phyloP scores from a whole-genome alignment of 371 early-diverging fungal genomes.

The Chytridiales sp. region DNA sequence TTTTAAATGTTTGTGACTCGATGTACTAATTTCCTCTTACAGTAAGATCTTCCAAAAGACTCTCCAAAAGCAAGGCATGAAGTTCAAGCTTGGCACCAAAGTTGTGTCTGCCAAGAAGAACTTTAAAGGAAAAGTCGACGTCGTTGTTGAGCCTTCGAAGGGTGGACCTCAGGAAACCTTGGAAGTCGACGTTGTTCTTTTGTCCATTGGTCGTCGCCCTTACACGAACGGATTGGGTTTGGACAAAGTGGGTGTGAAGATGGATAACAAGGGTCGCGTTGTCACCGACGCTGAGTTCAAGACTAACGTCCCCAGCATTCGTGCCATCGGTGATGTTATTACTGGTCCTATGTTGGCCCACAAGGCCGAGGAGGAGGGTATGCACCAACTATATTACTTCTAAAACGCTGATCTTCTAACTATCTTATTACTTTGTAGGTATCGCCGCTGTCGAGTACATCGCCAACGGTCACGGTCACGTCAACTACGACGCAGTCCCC shows the following conservation, averaged over 20 bases:
- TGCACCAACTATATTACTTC: constrained; percentile 4
- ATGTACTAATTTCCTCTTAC: neutral
- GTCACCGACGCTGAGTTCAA: constrained; percentile 85
- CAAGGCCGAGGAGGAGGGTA: constrained; percentile 98
- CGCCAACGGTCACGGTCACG: constrained; percentile 89
- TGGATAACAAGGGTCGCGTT: constrained; percentile 88
- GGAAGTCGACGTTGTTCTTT: constrained; percentile 89
- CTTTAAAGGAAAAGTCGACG: constrained; percentile 79
- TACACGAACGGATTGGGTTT: constrained; percentile 90
- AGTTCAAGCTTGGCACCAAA: constrained; percentile 97
- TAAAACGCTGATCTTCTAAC: neutral
- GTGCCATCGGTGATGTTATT: constrained; percentile 97
- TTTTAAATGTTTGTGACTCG: constrained; percentile 1
- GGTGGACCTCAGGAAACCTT: constrained; percentile 52
- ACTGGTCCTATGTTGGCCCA: constrained; percentile 98
- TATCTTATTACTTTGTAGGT: constrained; percentile 28
- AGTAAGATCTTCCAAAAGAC: constrained; percentile 87
- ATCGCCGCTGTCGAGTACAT: constrained; percentile 95
- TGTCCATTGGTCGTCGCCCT: constrained; percentile 95
- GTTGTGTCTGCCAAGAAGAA: constrained; percentile 82
- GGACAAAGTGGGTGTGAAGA: constrained; percentile 83
- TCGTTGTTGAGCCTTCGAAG: constrained; percentile 84
- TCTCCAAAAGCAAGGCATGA: constrained; percentile 93
- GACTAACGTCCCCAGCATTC: constrained; percentile 81
- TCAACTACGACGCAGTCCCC: constrained; percentile 97